phyloP scores from a whole-genome alignment of 2,329 filamentous ascomycete genomes.

The Aspergillus awamori region DNA sequence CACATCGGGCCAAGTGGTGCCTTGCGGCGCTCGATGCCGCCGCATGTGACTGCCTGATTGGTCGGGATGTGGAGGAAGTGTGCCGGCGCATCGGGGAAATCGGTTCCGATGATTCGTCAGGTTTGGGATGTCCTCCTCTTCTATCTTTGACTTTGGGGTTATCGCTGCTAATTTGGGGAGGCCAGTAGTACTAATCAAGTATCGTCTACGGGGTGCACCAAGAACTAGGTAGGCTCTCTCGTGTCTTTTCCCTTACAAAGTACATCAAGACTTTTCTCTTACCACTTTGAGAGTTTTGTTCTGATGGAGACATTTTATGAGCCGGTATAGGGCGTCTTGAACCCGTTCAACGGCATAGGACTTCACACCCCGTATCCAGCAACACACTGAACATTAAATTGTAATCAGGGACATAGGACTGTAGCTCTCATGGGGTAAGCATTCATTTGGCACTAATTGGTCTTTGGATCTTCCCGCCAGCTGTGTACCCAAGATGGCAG shows the following conservation, averaged over 20 bases:
- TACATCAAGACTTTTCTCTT: no score
- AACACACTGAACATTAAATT: neutral
- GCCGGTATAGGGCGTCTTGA: no score
- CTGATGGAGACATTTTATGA: no score
- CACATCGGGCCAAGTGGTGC: neutral
- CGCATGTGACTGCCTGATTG: neutral
- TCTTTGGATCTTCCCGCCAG: constrained; percentile 1
- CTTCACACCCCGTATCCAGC: neutral
- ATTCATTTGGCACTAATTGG: neutral
- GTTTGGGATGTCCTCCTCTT: constrained; percentile 4
- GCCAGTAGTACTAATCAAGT: neutral
- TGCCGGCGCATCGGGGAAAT: neutral
- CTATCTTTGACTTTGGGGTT: constrained; percentile 2
- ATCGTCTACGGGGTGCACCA: no score
- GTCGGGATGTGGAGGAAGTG: neutral
- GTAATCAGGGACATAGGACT: neutral
- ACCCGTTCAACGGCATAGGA: no score
- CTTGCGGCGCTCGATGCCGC: neutral
- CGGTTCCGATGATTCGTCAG: constrained; percentile 12
- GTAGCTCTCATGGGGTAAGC: neutral
- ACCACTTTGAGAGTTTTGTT: no score
- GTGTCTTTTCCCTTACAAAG: no score
- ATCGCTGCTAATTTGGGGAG: neutral
- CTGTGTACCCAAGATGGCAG: neutral
- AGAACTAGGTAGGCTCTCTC: no score